phyloP scores from a whole-genome alignment of 1,139 yeast genomes.

The Nakaseomyces uthaithaninus region DNA sequence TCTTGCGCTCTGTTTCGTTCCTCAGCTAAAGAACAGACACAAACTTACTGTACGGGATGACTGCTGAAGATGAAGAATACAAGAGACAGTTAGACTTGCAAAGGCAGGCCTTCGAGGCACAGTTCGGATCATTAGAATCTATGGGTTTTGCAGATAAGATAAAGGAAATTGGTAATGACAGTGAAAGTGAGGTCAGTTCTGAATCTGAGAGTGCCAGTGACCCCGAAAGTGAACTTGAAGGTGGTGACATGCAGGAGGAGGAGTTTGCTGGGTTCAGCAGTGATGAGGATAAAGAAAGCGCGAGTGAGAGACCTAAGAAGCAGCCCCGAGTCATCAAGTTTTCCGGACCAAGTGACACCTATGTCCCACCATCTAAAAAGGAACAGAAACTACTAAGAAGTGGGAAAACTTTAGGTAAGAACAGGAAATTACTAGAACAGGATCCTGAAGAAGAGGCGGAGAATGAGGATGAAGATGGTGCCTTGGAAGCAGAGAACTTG shows the following conservation, averaged over 20 bases:
- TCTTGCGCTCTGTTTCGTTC: no score
- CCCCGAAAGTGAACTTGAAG: conserved; percentile 20
- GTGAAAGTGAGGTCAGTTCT: neutral
- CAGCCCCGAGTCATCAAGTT: conserved; percentile 43
- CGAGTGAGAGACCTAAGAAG: conserved; percentile 6
- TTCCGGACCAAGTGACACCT: conserved; percentile 24
- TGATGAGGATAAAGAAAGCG: no score
- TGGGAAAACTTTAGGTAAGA: conserved; percentile 31
- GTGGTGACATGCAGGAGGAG: conserved; percentile 9
- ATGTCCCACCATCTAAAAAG: conserved; percentile 34
- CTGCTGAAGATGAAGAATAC: conserved; percentile 36
- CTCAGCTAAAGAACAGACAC: no score
- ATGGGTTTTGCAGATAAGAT: conserved; percentile 55
- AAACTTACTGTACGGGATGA: neutral
- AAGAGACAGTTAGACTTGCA: conserved; percentile 46
- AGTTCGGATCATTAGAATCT: conserved; percentile 55
- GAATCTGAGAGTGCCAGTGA: conserved; percentile 13
- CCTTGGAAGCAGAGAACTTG: conserved; percentile 40
- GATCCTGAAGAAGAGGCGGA: conserved; percentile 12
- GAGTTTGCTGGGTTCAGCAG: conserved; percentile 12
- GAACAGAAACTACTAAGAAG: conserved; percentile 39
- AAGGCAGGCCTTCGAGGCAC: conserved; percentile 56
- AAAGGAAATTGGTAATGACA: conserved; percentile 18
- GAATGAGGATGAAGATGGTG: conserved; percentile 31
- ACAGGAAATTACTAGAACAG: conserved; percentile 10